phyloP scores from a whole-genome alignment of 2,329 filamentous ascomycete genomes.

The Fusarium verrucosum region DNA sequence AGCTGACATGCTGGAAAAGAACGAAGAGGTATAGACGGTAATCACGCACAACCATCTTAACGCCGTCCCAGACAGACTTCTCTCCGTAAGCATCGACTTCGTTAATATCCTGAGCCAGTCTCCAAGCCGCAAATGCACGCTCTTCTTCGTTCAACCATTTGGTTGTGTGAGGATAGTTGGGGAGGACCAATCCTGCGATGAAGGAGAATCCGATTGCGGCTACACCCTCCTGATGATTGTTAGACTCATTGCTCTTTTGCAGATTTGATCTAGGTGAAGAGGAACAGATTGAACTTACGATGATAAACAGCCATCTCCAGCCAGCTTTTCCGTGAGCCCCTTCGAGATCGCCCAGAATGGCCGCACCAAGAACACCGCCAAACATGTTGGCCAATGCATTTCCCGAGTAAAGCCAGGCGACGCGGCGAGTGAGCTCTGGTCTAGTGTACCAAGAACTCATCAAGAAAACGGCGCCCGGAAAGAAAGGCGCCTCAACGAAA shows the following conservation, averaged over 20 bases:
- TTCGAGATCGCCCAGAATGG: constrained; percentile 56
- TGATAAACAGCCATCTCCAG: constrained; percentile 75
- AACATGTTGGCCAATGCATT: constrained; percentile 63
- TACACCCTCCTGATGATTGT: constrained; percentile 47
- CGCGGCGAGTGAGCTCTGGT: constrained; percentile 63
- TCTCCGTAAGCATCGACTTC: constrained; percentile 54
- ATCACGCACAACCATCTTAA: constrained; percentile 59
- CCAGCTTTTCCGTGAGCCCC: constrained; percentile 63
- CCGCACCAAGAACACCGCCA: constrained; percentile 61
- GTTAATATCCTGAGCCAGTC: constrained; percentile 59
- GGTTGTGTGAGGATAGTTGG: constrained; percentile 64
- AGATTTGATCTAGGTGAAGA: no score
- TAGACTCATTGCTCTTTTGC: not conserved
- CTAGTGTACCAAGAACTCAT: constrained; percentile 59
- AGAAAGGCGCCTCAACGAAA: constrained; percentile 60
- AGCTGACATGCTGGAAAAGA: constrained; percentile 61
- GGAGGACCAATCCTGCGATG: constrained; percentile 52
- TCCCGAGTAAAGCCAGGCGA: constrained; percentile 67
- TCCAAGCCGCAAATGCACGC: constrained; percentile 61
- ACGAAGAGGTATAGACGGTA: constrained; percentile 63
- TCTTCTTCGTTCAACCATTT: constrained; percentile 62
- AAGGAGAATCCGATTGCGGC: constrained; percentile 53
- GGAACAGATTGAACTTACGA: constrained; percentile 47
- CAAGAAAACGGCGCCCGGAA: constrained; percentile 58
- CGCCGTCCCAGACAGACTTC: constrained; percentile 54